These are phyloP conservation scores for Pythium grandisporangium DNA, from an alignment of 352 stramenopile genomes.

Conservation along the genomic window DNA sequence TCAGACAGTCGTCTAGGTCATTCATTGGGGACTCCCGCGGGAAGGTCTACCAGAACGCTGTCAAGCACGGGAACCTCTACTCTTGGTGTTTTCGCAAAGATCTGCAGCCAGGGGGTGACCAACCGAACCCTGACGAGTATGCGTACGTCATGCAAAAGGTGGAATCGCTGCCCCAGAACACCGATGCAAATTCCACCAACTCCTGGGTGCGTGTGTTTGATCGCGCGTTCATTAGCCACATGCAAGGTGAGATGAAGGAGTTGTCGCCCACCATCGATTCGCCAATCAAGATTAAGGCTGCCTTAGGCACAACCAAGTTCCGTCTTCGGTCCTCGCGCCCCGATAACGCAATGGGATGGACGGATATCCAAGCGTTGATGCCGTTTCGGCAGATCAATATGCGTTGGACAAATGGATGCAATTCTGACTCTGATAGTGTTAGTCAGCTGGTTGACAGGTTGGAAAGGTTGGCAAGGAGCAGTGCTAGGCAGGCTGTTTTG, in stretches of 20 bases:
- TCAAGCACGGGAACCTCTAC: background rate
- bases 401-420: background rate
- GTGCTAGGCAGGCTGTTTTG: background rate
- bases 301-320: background rate
- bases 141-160: background rate
- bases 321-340: background rate
- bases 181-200: background rate
- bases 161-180: background rate
- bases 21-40: no score
- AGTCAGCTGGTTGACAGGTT: background rate
- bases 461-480: background rate
- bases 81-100: background rate
- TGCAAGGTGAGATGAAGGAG: background rate
- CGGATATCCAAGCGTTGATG: background rate
- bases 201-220: background rate
- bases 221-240: background rate
- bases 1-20: no score
- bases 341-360: background rate
- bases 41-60: slow-evolving; percentile 2
- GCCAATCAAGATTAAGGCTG: background rate
- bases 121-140: background rate
- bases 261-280: background rate
- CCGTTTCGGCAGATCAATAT: background rate
- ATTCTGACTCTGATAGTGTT: background rate
- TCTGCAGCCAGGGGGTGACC: background rate